Base-by-base conservation (phyloP, 148 eudicot species). In the Suaeda aralocaspica region DNA sequence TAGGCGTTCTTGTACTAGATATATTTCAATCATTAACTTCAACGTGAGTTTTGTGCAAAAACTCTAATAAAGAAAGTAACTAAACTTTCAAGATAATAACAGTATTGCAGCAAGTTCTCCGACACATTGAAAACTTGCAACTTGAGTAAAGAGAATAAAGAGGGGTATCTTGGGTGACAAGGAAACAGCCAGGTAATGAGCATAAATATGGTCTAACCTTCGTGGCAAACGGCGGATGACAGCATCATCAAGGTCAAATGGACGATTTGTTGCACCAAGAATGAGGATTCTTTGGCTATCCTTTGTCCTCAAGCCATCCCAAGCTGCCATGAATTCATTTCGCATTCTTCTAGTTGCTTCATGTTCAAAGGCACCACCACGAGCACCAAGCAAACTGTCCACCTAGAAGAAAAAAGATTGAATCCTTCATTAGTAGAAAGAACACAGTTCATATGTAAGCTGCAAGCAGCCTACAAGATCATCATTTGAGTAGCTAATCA, bases 191-290 rank as follows among this genome's bases (percentile, higher is more conserved):
- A 16, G 13, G 45, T 3, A 29, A 46, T 33, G 26, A 22, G 68
- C 46, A 19, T 11, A 34, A 42, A 67, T 12, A 15, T 4, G 34
- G 36, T 36, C 49, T 60, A 69, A 89, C 99, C 99, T 84, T 81
- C 99, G 80, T 49, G 99, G 99, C 70, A 95, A 74, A 55, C 99
- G 92, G 14, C 97, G 96, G 72, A 95, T 95, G 63, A 91, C 99
- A 71, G 99, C 99, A 86, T 95, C 99, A 77, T 95, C 99, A 79
- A 95, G 99, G 85, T 95, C 99, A 80, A 91, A 95, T 15, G 97
- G 99, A 9, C 99, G 90, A 82, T 95, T 95, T 68, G 99, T 95
- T 19, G 99, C 99, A 64, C 99, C 99, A 51, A 95, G 90, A 72
- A 95, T 88, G 70, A 95, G 97, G 42, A 95, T 95, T 70, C 93